Conservation (phyloP, 2,329 filamentous ascomycete genomes). For the Fonsecaea monophora region DNA sequence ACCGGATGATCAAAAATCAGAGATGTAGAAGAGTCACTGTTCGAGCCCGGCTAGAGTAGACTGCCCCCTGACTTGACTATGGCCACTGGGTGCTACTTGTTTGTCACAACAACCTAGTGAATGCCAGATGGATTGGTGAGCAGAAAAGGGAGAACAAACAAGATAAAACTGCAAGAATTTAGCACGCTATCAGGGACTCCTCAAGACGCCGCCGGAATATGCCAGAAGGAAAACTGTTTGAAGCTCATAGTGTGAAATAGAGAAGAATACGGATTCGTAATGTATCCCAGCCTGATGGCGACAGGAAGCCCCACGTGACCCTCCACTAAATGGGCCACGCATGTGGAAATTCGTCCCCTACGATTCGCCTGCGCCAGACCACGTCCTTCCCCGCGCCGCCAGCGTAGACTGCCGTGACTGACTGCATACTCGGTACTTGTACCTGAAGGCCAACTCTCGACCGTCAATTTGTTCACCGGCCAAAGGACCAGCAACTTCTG, state of each 20-base stretch:
- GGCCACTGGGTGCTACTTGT: neutral
- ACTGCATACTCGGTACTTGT: neutral
- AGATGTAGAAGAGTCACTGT: slow-evolving; percentile 1
- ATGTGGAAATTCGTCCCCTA: neutral
- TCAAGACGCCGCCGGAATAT: slow-evolving; percentile 24
- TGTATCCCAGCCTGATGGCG: slow-evolving; percentile 32
- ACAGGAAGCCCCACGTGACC: slow-evolving; percentile 25
- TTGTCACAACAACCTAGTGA: neutral
- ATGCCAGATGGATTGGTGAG: neutral
- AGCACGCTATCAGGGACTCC: neutral
- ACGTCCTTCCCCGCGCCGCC: slow-evolving; percentile 3
- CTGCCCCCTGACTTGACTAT: neutral
- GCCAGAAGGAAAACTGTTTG: slow-evolving; percentile 20
- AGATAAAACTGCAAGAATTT: neutral
- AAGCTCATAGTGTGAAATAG: neutral
- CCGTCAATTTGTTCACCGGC: neutral
- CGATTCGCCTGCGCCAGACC: slow-evolving; percentile 7
- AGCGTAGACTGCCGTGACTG: neutral
- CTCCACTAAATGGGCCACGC: neutral
- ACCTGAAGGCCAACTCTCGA: neutral
- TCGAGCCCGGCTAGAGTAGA: neutral
- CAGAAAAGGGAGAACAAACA: neutral
- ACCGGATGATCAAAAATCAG: neutral
- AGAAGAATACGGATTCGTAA: slow-evolving; percentile 30
- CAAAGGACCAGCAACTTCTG: neutral